Evolutionary conservation across 2,329 filamentous ascomycete species (phyloP).

Genomic region (Ilyonectria destructans): DNA sequence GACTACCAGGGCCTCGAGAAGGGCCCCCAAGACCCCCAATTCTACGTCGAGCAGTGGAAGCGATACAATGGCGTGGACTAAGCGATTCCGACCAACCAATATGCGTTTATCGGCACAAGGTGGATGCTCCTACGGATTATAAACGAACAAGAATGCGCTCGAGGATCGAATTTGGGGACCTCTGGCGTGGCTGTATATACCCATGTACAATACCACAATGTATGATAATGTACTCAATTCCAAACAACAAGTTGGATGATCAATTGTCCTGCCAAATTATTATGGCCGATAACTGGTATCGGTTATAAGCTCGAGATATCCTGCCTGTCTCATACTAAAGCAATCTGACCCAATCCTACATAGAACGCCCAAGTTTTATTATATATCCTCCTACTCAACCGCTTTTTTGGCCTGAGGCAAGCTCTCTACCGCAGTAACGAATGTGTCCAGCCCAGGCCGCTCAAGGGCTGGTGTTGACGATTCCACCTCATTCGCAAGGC

Average conservation of each 20-base stretch:
- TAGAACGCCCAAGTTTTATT: constrained; percentile 33
- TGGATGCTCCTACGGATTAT: constrained; percentile 17
- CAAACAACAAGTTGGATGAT: constrained; percentile 35
- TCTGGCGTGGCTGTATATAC: constrained; percentile 51
- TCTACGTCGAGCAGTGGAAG: constrained; percentile 79
- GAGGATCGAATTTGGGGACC: constrained; percentile 37
- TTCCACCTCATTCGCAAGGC: constrained; percentile 24
- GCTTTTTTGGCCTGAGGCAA: constrained; percentile 52
- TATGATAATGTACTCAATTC: constrained; percentile 48
- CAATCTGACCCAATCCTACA: constrained; percentile 37
- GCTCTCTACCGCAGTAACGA: constrained; percentile 68
- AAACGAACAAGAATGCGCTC: constrained; percentile 18
- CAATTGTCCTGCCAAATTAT: constrained; percentile 16
- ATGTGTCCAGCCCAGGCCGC: constrained; percentile 67
- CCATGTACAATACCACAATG: constrained; percentile 51
- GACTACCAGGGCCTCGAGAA: constrained; percentile 67
- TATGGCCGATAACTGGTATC: constrained; percentile 28
- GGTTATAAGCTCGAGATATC: constrained; percentile 39
- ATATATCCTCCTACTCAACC: constrained; percentile 22
- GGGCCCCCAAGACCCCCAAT: constrained; percentile 74
- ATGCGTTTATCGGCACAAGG: constrained; percentile 2
- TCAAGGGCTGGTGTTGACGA: constrained; percentile 25
- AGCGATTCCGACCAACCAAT: constrained; percentile 37
- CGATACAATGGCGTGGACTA: constrained; percentile 75
- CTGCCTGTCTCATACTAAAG: constrained; percentile 30